Percentiles rank a stretch among this genome's conserved stretches.
phyloP scores from a whole-genome alignment of 768 basidiomycete genomes.

The Fomitopsis serialis region DNA sequence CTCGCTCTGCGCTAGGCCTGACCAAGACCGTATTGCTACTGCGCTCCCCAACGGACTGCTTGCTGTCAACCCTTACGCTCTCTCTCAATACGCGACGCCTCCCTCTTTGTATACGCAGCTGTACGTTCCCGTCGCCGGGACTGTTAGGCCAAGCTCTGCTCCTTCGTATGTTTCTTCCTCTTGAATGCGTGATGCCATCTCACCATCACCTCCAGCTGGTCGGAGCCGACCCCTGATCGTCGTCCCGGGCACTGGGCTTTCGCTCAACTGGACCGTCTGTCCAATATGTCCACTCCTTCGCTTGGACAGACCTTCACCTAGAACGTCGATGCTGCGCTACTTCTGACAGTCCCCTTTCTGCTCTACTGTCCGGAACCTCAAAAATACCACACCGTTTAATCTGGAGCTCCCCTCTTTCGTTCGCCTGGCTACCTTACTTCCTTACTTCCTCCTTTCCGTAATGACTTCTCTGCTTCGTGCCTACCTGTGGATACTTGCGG shows the following conservation, averaged over 20 bases:
- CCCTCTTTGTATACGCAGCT: conserved; percentile 5
- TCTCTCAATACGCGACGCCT: conserved; percentile 12
- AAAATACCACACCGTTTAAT: background rate
- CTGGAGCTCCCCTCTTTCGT: no score
- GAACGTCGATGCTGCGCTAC: background rate
- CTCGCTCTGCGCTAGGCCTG: conserved; percentile 8
- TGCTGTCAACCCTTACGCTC: conserved; percentile 11
- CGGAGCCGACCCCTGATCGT: background rate
- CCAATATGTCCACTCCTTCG: conserved; percentile 7
- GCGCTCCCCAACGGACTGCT: conserved; percentile 9
- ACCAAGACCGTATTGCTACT: conserved; percentile 6
- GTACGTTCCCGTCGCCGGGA: conserved; percentile 14
- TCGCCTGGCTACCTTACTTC: no score
- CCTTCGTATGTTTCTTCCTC: conserved; percentile 13
- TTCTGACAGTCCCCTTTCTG: background rate
- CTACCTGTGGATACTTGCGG: no score
- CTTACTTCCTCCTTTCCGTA: no score
- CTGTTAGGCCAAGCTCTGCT: conserved; percentile 20
- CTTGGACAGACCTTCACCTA: background rate
- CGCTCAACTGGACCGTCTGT: background rate
- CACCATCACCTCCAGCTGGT: background rate
- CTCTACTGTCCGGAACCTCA: background rate
- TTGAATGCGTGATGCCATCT: no score
- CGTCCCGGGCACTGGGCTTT: background rate
- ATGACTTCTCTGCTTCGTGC: no score